Conservation (phyloP, 306 rosid species). For the Morella rubra region DNA sequence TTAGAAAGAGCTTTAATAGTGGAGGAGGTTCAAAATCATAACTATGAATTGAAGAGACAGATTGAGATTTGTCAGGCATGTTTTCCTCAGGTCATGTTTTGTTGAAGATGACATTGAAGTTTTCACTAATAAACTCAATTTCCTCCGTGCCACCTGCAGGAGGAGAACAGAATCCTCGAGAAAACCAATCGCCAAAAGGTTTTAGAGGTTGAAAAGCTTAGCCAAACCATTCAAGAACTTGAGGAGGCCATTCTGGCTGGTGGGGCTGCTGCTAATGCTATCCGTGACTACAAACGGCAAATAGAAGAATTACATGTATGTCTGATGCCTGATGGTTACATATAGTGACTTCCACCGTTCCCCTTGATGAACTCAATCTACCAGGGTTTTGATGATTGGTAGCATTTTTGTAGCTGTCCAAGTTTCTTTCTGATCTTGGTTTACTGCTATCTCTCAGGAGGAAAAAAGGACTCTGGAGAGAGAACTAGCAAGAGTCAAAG, state of each 20-base stretch:
- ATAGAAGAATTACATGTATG: constrained; percentile 66
- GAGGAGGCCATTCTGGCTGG: constrained; percentile 84
- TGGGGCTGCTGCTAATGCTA: constrained; percentile 67
- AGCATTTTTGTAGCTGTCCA: background rate
- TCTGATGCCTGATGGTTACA: background rate
- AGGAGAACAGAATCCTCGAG: constrained; percentile 87
- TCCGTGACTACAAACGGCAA: constrained; percentile 77
- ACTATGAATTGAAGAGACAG: constrained; percentile 92
- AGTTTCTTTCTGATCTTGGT: constrained; percentile 22
- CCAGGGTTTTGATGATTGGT: too few species aligned
- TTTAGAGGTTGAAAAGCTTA: constrained; percentile 82
- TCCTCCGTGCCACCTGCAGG: constrained; percentile 51
- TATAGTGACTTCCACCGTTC: background rate
- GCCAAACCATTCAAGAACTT: constrained; percentile 82
- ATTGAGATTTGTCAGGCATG: constrained; percentile 93
- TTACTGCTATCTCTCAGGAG: constrained; percentile 54
- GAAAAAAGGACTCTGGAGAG: constrained; percentile 89
- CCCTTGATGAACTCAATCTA: background rate
- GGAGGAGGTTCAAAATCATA: constrained; percentile 94
- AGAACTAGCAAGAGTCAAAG: constrained; percentile 79
- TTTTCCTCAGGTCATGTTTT: constrained; percentile 20
- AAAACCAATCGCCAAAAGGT: constrained; percentile 89
- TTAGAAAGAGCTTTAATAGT: constrained; percentile 91
- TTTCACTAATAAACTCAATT: constrained; percentile 14
- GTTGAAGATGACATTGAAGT: constrained; percentile 3